phyloP scores from a whole-genome alignment of 2,329 filamentous ascomycete species.

The Exophiala bonariae region DNA sequence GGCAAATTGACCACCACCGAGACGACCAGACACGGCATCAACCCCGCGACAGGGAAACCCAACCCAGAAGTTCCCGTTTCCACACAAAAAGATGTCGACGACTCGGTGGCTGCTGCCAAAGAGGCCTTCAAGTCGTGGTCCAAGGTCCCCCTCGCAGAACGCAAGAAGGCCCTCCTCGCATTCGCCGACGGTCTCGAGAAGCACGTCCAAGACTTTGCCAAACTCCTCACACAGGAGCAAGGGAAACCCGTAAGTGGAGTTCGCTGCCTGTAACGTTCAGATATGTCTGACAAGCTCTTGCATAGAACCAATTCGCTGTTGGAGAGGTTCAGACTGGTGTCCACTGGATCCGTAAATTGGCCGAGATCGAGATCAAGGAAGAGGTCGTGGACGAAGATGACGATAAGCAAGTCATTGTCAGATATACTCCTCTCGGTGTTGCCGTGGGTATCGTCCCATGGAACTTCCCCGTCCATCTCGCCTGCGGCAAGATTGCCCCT shows the following conservation, averaged over 20 bases:
- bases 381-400: slow-evolving; percentile 25
- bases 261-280: not conserved
- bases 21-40: slow-evolving; percentile 50
- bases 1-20: slow-evolving; percentile 47
- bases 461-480: slow-evolving; percentile 52
- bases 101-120: slow-evolving; percentile 50
- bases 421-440: slow-evolving; percentile 42
- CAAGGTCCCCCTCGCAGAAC: slow-evolving; percentile 35
- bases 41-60: slow-evolving; percentile 51
- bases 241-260: slow-evolving; percentile 36
- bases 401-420: slow-evolving; percentile 28
- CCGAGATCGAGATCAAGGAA: slow-evolving; percentile 24
- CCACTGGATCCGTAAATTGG: slow-evolving; percentile 21
- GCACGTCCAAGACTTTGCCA: slow-evolving; percentile 37
- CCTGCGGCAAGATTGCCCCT: slow-evolving; percentile 52
- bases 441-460: slow-evolving; percentile 60
- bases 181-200: slow-evolving; percentile 38
- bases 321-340: slow-evolving; percentile 20
- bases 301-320: slow-evolving; percentile 24
- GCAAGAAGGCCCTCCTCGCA: slow-evolving; percentile 33
- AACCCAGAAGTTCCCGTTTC: slow-evolving; percentile 54
- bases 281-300: not conserved
- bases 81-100: slow-evolving; percentile 51
- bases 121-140: slow-evolving; percentile 53
- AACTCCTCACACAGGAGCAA: slow-evolving; percentile 44